A percentile compares a stretch with the other conserved stretches of the same genome.
Conservation (phyloP, 2,329 filamentous ascomycete species). For the Fusarium sp. region DNA sequence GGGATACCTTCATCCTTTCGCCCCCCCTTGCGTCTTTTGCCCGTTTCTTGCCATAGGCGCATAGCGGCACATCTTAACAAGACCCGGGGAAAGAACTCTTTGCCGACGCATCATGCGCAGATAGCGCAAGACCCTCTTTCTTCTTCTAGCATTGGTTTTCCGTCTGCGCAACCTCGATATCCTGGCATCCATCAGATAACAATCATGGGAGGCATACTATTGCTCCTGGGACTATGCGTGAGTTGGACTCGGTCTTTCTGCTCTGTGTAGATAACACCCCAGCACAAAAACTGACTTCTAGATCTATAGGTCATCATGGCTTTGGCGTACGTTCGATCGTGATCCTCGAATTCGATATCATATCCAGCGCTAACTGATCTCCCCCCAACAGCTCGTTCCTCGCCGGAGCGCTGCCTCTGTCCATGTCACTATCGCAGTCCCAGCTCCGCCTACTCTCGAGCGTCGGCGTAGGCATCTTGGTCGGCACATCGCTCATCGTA, state of each 20-base stretch:
- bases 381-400: constrained; percentile 77
- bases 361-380: constrained; percentile 32
- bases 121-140: constrained; percentile 24
- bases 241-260: constrained; percentile 32
- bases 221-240: constrained; percentile 54
- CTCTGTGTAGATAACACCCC: not conserved
- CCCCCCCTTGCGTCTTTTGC: constrained; percentile 26
- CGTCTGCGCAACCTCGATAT: constrained; percentile 19
- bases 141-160: constrained; percentile 13
- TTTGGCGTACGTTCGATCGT: constrained; percentile 58
- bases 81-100: not conserved
- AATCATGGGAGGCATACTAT: constrained; percentile 52
- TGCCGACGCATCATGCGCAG: constrained; percentile 37
- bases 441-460: constrained; percentile 90
- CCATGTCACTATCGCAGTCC: constrained; percentile 84
- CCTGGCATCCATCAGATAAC: constrained; percentile 18
- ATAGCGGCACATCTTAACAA: constrained; percentile 3
- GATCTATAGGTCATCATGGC: constrained; percentile 62
- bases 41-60: constrained; percentile 15
- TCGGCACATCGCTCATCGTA: constrained; percentile 93
- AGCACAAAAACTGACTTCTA: constrained; percentile 36
- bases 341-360: constrained; percentile 15
- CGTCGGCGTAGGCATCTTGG: constrained; percentile 90
- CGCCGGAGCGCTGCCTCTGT: constrained; percentile 87
- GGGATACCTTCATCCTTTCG: constrained; percentile 10